Conservation (phyloP, 2,329 filamentous ascomycete genomes). For the Westerdykella aurantiaca region DNA sequence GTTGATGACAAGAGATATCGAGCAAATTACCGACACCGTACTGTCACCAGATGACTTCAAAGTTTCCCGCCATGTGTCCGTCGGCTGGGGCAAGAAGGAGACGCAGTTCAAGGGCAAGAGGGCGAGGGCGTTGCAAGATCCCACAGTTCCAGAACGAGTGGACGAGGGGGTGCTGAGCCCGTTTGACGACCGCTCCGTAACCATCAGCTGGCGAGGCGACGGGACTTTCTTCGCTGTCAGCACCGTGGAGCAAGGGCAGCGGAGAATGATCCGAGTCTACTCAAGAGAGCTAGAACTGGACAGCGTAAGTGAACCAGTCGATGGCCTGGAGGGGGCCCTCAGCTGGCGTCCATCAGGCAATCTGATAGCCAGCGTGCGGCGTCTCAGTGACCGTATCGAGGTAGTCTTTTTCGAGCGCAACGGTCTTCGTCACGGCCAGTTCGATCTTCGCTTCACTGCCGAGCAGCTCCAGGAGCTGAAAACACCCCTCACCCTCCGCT, state of each 20-base stretch:
- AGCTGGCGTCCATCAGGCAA: slow-evolving; percentile 93
- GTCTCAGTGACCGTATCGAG: slow-evolving; percentile 62
- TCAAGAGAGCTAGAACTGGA: slow-evolving; percentile 86
- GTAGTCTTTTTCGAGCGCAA: slow-evolving; percentile 96
- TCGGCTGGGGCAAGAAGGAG: slow-evolving; percentile 97
- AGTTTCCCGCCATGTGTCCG: slow-evolving; percentile 87
- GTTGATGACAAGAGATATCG: slow-evolving; percentile 90
- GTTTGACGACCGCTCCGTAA: slow-evolving; percentile 64
- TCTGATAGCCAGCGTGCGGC: slow-evolving; percentile 78
- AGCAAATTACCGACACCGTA: slow-evolving; percentile 68
- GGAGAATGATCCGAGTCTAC: slow-evolving; percentile 83
- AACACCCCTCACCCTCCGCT: slow-evolving; percentile 62
- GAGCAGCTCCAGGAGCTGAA: slow-evolving; percentile 53
- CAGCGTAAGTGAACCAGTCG: slow-evolving; percentile 89
- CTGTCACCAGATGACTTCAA: slow-evolving; percentile 73
- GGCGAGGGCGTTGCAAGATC: slow-evolving; percentile 79
- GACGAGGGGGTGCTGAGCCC: slow-evolving; percentile 71
- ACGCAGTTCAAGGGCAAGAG: slow-evolving; percentile 95
- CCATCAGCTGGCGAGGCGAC: slow-evolving; percentile 90
- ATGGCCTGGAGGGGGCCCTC: slow-evolving; percentile 77
- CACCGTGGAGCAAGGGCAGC: slow-evolving; percentile 60
- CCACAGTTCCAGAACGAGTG: slow-evolving; percentile 87
- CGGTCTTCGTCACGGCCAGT: slow-evolving; percentile 92
- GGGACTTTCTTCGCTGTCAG: slow-evolving; percentile 87
- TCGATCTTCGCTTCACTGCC: slow-evolving; percentile 64